A percentile compares a stretch with the other conserved stretches of the same genome.
Evolutionary conservation across 371 early-diverging fungal genomes (phyloP).

Genomic region (Mucor indicus): DNA sequence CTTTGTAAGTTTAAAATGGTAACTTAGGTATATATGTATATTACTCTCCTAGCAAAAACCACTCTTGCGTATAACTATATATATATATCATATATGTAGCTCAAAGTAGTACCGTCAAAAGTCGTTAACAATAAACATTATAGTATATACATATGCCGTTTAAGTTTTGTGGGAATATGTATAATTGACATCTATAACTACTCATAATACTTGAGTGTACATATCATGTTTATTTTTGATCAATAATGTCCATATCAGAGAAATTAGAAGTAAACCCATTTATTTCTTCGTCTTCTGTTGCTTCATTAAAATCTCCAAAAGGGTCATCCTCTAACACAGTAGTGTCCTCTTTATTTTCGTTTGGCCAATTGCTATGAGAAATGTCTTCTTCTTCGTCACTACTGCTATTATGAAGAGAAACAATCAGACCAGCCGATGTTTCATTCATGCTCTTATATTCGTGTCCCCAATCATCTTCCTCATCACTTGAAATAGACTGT

Average conservation of each 20-base stretch:
- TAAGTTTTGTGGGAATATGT: no score
- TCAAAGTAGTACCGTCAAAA: no score
- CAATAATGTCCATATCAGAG: slow-evolving; percentile 10
- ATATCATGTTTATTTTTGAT: no score
- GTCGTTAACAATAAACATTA: no score
- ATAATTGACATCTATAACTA: no score
- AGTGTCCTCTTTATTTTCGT: background rate
- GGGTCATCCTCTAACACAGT: slow-evolving; percentile 26
- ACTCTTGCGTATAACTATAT: no score
- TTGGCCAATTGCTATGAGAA: background rate
- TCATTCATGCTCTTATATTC: background rate
- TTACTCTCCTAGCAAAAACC: no score
- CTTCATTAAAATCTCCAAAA: slow-evolving; percentile 35
- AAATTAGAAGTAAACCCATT: slow-evolving; percentile 11
- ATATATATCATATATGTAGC: no score
- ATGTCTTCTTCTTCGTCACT: slow-evolving; percentile 22
- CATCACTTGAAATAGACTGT: background rate
- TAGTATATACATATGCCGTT: no score
- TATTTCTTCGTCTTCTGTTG: slow-evolving; percentile 1
- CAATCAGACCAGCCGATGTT: background rate
- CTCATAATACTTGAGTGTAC: no score
- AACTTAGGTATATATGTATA: no score
- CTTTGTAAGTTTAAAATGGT: no score
- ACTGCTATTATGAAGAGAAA: slow-evolving; percentile 12
- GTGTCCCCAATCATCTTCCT: background rate